Percentiles rank a stretch among this genome's conserved stretches.
phyloP scores from a whole-genome alignment of 495 filamentous ascomycete species.

The Ascobolus immersus region DNA sequence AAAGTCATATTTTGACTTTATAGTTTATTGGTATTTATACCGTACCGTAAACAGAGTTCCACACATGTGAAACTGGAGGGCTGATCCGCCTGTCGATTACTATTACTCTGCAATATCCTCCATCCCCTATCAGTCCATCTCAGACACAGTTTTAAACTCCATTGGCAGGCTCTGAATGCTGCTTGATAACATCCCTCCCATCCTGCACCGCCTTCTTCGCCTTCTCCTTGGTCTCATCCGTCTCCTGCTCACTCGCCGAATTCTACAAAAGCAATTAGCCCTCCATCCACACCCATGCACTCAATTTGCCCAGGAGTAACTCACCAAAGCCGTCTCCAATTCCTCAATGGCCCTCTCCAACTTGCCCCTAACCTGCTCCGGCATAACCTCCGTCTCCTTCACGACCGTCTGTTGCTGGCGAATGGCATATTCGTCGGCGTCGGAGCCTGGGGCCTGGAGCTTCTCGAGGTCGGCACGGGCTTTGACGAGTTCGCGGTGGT shows the following conservation, averaged over 20 bases:
- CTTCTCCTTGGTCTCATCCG: slow-evolving; percentile 16
- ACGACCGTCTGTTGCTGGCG: slow-evolving; percentile 60
- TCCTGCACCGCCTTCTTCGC: slow-evolving; percentile 8
- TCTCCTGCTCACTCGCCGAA: slow-evolving; percentile 17
- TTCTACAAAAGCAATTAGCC: slow-evolving; percentile 1
- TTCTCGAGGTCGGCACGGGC: slow-evolving; percentile 49
- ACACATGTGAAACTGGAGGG: too few relatives aligned
- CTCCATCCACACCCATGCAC: slow-evolving; percentile 24
- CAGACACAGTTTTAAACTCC: too few relatives aligned
- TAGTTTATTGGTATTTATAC: too few relatives aligned
- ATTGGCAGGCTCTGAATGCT: too few relatives aligned
- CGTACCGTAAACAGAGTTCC: too few relatives aligned
- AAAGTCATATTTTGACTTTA: too few relatives aligned
- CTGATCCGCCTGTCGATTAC: too few relatives aligned
- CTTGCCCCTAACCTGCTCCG: slow-evolving; percentile 38
- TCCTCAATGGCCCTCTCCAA: slow-evolving; percentile 39
- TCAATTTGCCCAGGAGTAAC: slow-evolving; percentile 19
- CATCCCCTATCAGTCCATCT: too few relatives aligned
- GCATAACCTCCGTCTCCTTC: slow-evolving; percentile 59
- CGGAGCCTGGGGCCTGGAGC: slow-evolving; percentile 28
- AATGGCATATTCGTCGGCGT: slow-evolving; percentile 40
- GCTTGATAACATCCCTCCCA: slow-evolving; percentile 6
- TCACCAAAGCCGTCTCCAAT: slow-evolving; percentile 39
- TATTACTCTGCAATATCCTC: too few relatives aligned
- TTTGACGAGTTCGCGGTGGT: slow-evolving; percentile 53